Evolutionary conservation across 2,329 filamentous ascomycete species (phyloP), one percentile per base, ranked within the genome.

Genomic region (Akanthomyces uredinophilus): DNA sequence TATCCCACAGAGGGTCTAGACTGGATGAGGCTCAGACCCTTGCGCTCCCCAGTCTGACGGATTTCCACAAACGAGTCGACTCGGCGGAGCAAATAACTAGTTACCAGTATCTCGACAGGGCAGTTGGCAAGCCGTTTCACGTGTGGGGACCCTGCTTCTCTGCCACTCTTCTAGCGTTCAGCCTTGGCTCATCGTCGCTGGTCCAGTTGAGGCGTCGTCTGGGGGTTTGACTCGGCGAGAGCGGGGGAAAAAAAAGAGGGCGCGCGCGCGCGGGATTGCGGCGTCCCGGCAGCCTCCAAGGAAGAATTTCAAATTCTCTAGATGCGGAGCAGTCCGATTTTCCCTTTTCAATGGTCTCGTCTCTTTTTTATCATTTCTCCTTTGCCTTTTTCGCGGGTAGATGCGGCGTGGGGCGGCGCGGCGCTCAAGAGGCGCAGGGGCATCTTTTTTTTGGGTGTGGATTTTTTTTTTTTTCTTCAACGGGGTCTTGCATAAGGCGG

Each of bases 191-290:
- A 1, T 35, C 32, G 20, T 60, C 35, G 3, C 22, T 5, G 11
- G 13, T n/a, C 47, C 46, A 50, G 56, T 50, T 46, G 57, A 52
- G 57, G 57, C 57, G 57, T 32, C 24, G 56, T 5, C 46, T 10
- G 13, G 46, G 35, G 7, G 3, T 5, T 41, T 54, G 52, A 44
- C 52, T 44, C 35, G 35, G 35, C 39, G 22, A n/a, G n/a, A n/a
- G n/a, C n/a, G n/a, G n/a, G n/a, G n/a, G n/a, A 16, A 39, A 10
- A 37, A 37, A 39, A 39, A 39, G 14, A 39, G 37, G 37, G 29
- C 24, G 13, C 10, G 32, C 32, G 32, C 32, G 56, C 56, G 56
- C 57, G 24, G 27, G 24, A 41, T 52, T 59, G 46, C 35, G 32
- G 24, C 46, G 27, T 6, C 18, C 37, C 37, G 18, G n/a, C 52